Evolutionary conservation across 148 eudicot species (phyloP).

Genomic region (Spergularia bocconei): DNA sequence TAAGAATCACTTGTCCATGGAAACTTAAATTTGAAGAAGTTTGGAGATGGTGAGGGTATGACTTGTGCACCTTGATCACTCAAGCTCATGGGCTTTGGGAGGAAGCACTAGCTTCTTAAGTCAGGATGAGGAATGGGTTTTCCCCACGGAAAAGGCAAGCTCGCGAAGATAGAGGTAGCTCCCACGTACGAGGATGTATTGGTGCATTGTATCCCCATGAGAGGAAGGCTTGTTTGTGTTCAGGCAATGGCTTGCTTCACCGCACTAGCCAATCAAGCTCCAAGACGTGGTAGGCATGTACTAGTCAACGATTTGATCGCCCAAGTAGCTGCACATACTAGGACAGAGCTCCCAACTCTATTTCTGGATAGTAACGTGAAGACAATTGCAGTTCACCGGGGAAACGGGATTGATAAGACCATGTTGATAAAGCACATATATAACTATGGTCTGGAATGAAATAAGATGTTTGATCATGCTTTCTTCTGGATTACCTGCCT

Average conservation of each 20-base stretch:
- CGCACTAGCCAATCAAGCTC: background rate
- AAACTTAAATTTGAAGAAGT: background rate
- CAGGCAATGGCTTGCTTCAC: background rate
- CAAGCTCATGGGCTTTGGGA: background rate
- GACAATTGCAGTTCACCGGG: no score
- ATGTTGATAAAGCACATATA: no score
- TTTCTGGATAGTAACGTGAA: conserved; percentile 10
- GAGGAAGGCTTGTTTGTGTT: background rate
- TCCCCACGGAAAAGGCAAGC: background rate
- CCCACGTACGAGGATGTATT: background rate
- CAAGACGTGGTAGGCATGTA: background rate
- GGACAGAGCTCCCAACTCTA: background rate
- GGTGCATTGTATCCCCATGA: background rate
- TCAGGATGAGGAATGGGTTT: background rate
- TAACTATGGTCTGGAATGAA: no score
- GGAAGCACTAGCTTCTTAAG: background rate
- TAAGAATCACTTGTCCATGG: no score
- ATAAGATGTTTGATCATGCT: no score
- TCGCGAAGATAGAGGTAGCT: background rate
- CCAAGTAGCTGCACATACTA: background rate
- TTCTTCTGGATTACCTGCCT: no score
- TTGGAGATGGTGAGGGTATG: background rate
- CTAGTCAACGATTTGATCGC: conserved; percentile 6
- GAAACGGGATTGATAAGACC: no score
- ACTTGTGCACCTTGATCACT: background rate